Evolutionary conservation across 441 rosid species (phyloP).

Genomic region (Populus tomentosa): DNA sequence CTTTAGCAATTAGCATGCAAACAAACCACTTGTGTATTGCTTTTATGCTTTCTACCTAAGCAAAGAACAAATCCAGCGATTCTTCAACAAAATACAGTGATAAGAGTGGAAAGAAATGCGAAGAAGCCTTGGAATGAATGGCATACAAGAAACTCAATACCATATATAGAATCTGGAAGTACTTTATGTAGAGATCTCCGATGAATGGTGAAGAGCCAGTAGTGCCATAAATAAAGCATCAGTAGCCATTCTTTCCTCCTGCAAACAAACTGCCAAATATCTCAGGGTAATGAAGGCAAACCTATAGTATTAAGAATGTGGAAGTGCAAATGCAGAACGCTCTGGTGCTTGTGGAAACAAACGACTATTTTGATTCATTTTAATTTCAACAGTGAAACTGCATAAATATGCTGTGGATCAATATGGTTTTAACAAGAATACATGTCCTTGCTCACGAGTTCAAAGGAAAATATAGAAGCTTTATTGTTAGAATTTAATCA

Average conservation of each 20-base stretch:
- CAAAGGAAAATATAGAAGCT: neutral
- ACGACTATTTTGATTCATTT: neutral
- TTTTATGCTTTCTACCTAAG: neutral
- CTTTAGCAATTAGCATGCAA: neutral
- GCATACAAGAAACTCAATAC: neutral
- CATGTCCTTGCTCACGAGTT: neutral
- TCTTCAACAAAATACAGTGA: neutral
- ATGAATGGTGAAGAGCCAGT: neutral
- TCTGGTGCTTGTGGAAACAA: neutral
- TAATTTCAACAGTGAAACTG: neutral
- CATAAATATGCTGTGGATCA: neutral
- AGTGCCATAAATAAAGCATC: no score
- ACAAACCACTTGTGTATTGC: neutral
- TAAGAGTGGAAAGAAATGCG: neutral
- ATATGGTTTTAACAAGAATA: neutral
- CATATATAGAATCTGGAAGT: neutral
- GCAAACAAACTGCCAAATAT: neutral
- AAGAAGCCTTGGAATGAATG: neutral
- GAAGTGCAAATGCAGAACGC: neutral
- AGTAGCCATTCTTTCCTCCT: no score
- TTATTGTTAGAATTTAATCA: slow-evolving; percentile 17
- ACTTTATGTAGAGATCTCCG: neutral
- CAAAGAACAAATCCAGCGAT: neutral
- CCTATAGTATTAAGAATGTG: neutral
- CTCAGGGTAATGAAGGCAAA: neutral